Percentiles rank a stretch among this genome's conserved stretches.
These are phyloP conservation scores for Irpex sp. DNA, from an alignment of 1,284 basidiomycete genomes.

Conservation along the genomic window DNA sequence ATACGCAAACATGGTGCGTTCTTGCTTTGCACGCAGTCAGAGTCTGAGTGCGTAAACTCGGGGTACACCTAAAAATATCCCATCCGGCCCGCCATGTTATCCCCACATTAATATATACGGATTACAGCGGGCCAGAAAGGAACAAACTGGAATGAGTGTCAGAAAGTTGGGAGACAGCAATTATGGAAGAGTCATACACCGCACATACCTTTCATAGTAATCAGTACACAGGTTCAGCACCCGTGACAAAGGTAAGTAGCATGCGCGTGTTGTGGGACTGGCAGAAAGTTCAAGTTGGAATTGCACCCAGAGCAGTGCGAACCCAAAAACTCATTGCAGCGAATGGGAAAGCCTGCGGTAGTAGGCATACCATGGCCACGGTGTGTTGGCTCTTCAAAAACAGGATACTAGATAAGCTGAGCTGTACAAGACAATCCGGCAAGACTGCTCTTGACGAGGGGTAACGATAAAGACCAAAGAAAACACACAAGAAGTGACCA, in stretches of 20 bases:
- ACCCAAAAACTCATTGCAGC: too few relatives aligned
- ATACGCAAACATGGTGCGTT: not conserved
- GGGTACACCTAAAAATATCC: conserved; percentile 1
- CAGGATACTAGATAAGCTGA: too few relatives aligned
- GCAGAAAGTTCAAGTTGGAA: too few relatives aligned
- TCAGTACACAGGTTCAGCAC: not conserved
- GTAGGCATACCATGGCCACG: too few relatives aligned
- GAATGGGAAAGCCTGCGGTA: too few relatives aligned
- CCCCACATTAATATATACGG: not conserved
- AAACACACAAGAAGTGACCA: too few relatives aligned
- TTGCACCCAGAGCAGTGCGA: too few relatives aligned
- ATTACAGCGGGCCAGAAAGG: not conserved
- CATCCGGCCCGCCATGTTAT: not conserved
- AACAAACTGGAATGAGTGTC: not conserved
- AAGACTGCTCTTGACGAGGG: too few relatives aligned
- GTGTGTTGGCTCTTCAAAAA: too few relatives aligned
- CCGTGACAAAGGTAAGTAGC: not conserved
- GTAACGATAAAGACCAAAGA: too few relatives aligned
- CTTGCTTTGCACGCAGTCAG: not conserved
- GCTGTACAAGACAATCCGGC: too few relatives aligned
- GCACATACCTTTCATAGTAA: not conserved
- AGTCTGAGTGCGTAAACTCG: not conserved
- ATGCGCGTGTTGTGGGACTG: not conserved
- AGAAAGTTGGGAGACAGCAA: not conserved
- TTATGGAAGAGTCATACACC: not conserved